These are phyloP conservation scores for Lactarius hatsudake DNA, from an alignment of 768 basidiomycete genomes.

Conservation along the genomic window DNA sequence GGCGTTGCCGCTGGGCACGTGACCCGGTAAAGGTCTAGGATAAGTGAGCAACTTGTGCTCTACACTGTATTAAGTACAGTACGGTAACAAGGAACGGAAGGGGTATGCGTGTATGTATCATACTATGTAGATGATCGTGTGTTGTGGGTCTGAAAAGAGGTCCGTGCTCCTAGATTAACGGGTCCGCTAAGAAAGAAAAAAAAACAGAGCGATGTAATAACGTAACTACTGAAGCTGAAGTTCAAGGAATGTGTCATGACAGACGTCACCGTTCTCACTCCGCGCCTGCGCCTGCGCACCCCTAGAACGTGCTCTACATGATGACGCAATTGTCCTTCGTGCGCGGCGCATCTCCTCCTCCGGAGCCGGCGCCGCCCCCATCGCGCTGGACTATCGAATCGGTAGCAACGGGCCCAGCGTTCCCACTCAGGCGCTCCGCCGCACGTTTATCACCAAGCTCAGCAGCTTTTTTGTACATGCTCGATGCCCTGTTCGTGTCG, in stretches of 20 bases:
- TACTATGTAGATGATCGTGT: neutral
- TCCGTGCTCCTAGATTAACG: constrained; percentile 1
- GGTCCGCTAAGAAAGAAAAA: neutral
- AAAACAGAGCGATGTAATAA: neutral
- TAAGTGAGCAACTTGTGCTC: neutral
- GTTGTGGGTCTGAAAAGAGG: neutral
- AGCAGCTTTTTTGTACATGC: constrained; percentile 87
- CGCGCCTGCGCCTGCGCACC: neutral
- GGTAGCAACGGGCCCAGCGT: constrained; percentile 51
- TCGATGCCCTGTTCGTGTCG: constrained; percentile 50
- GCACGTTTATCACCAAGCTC: constrained; percentile 95
- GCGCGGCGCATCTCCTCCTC: constrained; percentile 39
- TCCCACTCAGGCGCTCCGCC: constrained; percentile 69
- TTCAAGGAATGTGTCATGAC: neutral
- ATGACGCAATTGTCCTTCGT: constrained; percentile 79
- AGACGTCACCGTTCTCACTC: neutral
- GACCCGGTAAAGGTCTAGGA: neutral
- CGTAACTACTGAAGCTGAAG: neutral
- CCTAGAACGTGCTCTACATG: constrained; percentile 50
- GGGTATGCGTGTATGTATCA: neutral
- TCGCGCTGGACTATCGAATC: constrained; percentile 62
- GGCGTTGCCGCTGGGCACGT: neutral
- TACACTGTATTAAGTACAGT: neutral
- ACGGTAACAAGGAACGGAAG: neutral
- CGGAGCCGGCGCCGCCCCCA: constrained; percentile 39